Base-by-base conservation (phyloP, 1,284 basidiomycete species). In the Sparassis latifolia region DNA sequence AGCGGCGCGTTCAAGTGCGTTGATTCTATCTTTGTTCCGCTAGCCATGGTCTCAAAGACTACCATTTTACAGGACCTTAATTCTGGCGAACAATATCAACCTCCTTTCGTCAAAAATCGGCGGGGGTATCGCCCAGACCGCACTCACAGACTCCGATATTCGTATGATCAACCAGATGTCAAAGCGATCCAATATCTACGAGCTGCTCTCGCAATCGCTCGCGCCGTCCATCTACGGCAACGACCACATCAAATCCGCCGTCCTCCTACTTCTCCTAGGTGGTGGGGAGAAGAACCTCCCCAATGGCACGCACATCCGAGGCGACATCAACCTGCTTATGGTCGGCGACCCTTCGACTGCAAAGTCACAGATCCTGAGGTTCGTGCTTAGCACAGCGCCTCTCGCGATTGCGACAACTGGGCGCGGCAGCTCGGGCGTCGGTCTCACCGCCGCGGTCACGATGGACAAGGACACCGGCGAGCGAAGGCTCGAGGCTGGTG, bases 281-380 rank as follows among this genome's bases (percentile, higher is more conserved):
- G 97, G 97, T 39, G 89, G 92, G 51, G 96, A 99, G 73, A 99
- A 99, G 80, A 99, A 99, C 67, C 71, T 99, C 52, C 82, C 89
- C 28, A 98, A 99, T 64, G 97, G 97, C 35, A 98, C 96, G 4
- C 97, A 99, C 66, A 97, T 99, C 64, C 89, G 97, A 77, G 97
- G 97, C 51, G 97, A 99, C 69, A 99, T 99, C 78, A 99, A 99
- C 71, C 80, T 99, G 62, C 83, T 99, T 62, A 98, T 99, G 96
- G 94, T 99, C 56, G 97, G 97, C 58, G 97, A 99, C 70, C 97
- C 97, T 3, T 92, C 89, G 10, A 99, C 97, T 0, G 97, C 97
- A 38, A 99, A 99, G 74, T 94, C 90, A 44, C 97, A 99, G 67
- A 78, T 99, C 68, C 78, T 99, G 44, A 89, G 96, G 49, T 99